Conservation (phyloP, 208 protist species). For the Leishmania turanica region DNA sequence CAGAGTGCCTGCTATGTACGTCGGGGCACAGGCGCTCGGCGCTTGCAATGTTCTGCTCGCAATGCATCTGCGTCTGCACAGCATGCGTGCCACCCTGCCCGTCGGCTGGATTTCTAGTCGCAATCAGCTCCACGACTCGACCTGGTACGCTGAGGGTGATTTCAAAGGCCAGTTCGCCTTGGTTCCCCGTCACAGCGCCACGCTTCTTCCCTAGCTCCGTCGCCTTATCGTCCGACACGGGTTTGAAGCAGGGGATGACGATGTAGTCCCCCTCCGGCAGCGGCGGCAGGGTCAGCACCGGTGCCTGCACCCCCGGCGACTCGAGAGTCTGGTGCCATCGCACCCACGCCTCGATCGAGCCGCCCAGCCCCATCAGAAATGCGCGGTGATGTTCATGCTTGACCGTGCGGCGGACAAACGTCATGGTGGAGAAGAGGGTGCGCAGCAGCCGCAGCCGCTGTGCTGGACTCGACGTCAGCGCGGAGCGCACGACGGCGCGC, state of each 20-base stretch:
- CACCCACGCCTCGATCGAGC: constrained; percentile 18
- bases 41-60: neutral
- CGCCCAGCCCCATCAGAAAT: constrained; percentile 22
- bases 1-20: neutral
- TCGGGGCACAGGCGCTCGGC: neutral
- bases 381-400: constrained; percentile 2
- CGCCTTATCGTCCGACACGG: constrained; percentile 29
- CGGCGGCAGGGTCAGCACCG: constrained; percentile 29
- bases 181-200: constrained; percentile 16
- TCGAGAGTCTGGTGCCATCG: constrained; percentile 2
- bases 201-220: constrained; percentile 42
- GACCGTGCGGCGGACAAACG: constrained; percentile 1
- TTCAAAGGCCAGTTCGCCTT: neutral
- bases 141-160: constrained; percentile 5
- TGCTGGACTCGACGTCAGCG: neutral
- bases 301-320: neutral
- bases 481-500: constrained; percentile 9
- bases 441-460: constrained; percentile 19
- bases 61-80: neutral
- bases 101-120: neutral
- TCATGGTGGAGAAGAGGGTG: neutral
- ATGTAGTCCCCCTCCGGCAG: constrained; percentile 78
- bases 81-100: neutral
- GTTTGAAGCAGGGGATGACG: constrained; percentile 46
- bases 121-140: neutral